Evolutionary conservation across 345 rosid species (phyloP), one percentile per base, ranked within the genome.

Genomic region (Populus deltoides): DNA sequence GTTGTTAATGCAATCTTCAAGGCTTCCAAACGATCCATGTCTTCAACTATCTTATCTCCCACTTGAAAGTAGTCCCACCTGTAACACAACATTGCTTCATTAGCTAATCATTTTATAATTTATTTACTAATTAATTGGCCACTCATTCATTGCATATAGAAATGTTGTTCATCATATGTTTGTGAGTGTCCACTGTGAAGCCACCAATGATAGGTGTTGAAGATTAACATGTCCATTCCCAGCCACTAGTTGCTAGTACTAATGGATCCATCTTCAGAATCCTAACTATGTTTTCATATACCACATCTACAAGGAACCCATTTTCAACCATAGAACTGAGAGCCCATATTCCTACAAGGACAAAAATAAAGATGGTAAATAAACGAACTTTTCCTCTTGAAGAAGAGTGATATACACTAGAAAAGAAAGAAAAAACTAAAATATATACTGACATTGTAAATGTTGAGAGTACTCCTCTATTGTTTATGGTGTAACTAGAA

Each of bases 121-220:
- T 45, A 11, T 45, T 11, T 11, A 0, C 1, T 1, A 13, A 1
- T 13, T 45, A 45, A 45, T 45, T 45, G 49, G 5, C 5, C 51
- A 45, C 13, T 45, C 51, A 22, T 53, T 13, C 27, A 57, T 13
- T 74, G 53, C 16, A 78, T 33, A 66, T 43, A 55, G n/a, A 22
- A 68, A 61, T 2, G 31, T 2, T 13, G 7, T 20, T 6, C 17
- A 22, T 35, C 69, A 2, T 83, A 88, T 90, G 85, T 79, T 73
- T 75, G 76, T 22, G 74, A 27, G 15, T 43, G 79, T 35, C 95
- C 93, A 0, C 69, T 81, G 80, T 91, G 92, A 36, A 69, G 8
- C 92, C 93, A 91, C 97, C 93, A 90, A 62, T 90, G 95, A 59
- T 73, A 92, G 71, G 90, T 83, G 81, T 91, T 91, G 81, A 92